Base-by-base conservation (phyloP, 345 rosid genomes). In the Citrus reticulata region DNA sequence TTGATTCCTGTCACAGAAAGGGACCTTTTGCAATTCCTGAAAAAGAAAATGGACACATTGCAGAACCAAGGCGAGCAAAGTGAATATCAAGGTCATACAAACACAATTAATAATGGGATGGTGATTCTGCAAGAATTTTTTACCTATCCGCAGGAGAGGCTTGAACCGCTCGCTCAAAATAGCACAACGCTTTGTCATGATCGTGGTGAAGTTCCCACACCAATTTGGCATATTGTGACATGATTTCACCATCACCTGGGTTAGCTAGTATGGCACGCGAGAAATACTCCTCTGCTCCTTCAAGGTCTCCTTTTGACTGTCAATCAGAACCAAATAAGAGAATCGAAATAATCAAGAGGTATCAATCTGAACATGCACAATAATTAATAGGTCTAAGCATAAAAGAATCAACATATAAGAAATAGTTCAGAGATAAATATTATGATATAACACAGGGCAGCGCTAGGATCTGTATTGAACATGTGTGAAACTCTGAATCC, bases 71-170 rank as follows among this genome's bases (percentile, higher is more conserved):
- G 20, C 13, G 8, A 22, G 29, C 29, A 30, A 72, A 57, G 27
- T 6, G 19, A 73, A 37, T 7, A 16, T 10, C 32, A 19, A 42
- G 42, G 9, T 24, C 27, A n/a, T 6, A 16, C 16, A 32, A n/a
- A 49, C 19, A 42, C 19, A 46, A 9, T 39, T 4, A 27, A 34
- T 39, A 9, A 57, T 46, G 37, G n/a, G 4, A 65, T 22, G 42
- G 51, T 59, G 27, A 70, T 14, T 58, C 63, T 20, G 19, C 5
- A 16, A 68, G 54, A n/a, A 34, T 40, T 4, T 37, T 59, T 25
- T 87, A 91, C 98, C 98, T 87, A 35, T 95, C 87, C 46, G 40
- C 84, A 51, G 97, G 91, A 68, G 87, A 74, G 55, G 91, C 92
- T 90, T 87, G 74, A 82, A 86, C 83, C 16, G 98, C 93, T 61